Conservation (phyloP, 306 rosid species). For the Lathyrus oleraceus region DNA sequence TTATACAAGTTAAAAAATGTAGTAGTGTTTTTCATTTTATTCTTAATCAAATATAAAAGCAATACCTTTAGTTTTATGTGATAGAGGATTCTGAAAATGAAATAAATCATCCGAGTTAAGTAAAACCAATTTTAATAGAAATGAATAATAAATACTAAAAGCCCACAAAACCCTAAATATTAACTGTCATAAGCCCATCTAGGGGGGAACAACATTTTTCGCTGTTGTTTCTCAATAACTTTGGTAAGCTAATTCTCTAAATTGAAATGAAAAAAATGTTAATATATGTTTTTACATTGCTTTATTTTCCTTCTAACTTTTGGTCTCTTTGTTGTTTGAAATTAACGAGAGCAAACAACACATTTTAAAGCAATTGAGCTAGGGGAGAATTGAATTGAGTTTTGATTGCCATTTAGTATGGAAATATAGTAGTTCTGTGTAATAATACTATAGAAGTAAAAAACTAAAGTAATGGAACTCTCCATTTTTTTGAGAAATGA, state of each 20-base stretch:
- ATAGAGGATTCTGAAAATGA: background rate
- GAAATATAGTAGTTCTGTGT: background rate
- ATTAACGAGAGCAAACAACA: background rate
- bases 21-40: constrained; percentile 17
- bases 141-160: constrained; percentile 8
- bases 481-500: background rate
- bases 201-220: background rate
- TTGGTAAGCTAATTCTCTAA: background rate
- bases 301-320: background rate
- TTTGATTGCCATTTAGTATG: background rate
- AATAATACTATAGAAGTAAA: background rate
- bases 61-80: background rate
- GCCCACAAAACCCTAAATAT: background rate
- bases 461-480: background rate
- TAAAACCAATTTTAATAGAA: background rate
- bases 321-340: background rate
- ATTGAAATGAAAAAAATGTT: background rate
- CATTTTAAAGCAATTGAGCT: background rate
- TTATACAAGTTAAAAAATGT: background rate
- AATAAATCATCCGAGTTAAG: background rate
- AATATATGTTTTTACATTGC: background rate
- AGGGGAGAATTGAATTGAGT: background rate
- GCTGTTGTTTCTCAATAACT: background rate
- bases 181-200: background rate
- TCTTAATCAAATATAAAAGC: constrained; percentile 11